Conservation (phyloP, 768 basidiomycete species). For the Russula earlei region DNA sequence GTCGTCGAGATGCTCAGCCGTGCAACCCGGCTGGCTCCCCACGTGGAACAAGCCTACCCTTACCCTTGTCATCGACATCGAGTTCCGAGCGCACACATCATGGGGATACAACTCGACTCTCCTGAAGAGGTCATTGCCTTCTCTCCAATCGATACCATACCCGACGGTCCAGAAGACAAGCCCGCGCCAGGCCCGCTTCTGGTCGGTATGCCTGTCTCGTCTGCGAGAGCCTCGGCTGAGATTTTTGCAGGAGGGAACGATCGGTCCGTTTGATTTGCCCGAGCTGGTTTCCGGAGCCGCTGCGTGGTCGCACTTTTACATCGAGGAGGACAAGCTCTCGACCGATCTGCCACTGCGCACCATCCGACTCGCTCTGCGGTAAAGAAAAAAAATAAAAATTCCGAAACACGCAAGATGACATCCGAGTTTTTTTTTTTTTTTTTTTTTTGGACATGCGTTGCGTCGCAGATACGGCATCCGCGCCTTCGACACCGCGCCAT, state of each 20-base stretch:
- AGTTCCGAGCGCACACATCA: conserved; percentile 10
- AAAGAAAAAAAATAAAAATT: too few species aligned
- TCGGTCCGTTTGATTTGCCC: conserved; percentile 32
- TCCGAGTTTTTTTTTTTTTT: too few species aligned
- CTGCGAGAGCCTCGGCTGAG: too few species aligned
- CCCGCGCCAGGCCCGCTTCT: conserved; percentile 28
- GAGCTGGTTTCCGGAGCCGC: conserved; percentile 65
- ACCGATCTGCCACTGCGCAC: conserved; percentile 53
- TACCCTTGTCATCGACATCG: too few species aligned
- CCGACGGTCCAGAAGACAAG: conserved; percentile 34
- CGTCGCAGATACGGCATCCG: conserved; percentile 60
- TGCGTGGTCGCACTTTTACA: conserved; percentile 59
- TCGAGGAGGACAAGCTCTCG: conserved; percentile 45
- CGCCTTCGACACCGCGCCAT: conserved; percentile 76
- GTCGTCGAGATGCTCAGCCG: too few species aligned
- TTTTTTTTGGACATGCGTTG: too few species aligned
- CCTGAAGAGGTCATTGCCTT: conserved; percentile 32
- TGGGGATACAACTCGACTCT: conserved; percentile 36
- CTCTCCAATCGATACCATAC: conserved; percentile 33
- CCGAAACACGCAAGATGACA: not conserved
- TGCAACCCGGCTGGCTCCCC: too few species aligned
- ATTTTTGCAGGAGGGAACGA: conserved; percentile 24
- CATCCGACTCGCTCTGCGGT: conserved; percentile 71
- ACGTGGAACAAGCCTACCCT: too few species aligned
- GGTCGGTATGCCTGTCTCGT: conserved; percentile 25